A percentile compares a stretch with the other conserved stretches of the same genome.
These are phyloP conservation scores for Trichomonascaceae sp. DNA, from an alignment of 1,139 yeast species.

Conservation along the genomic window DNA sequence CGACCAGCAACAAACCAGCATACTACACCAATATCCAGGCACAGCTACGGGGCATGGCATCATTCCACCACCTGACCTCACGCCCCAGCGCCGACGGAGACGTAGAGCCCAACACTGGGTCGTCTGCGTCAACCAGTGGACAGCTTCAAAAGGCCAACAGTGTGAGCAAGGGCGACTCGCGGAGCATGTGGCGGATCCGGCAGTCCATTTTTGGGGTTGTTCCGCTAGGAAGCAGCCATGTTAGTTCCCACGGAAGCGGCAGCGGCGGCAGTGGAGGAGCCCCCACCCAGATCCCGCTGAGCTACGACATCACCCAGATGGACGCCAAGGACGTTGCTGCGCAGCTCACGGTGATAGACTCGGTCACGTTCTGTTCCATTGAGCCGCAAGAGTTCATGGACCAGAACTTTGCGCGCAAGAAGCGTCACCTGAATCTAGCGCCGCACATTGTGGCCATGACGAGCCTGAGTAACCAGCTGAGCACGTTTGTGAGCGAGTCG, in stretches of 20 bases:
- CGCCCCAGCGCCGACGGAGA: not conserved
- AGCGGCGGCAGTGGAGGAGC: not conserved
- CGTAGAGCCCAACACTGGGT: not conserved
- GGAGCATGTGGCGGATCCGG: not conserved
- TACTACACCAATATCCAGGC: not conserved
- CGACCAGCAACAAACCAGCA: not conserved
- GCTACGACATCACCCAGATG: constrained; percentile 34
- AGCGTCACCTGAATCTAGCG: constrained; percentile 45
- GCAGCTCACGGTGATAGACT: constrained; percentile 73
- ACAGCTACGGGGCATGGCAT: not conserved
- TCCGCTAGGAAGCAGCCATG: too few relatives aligned
- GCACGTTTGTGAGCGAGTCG: constrained; percentile 75
- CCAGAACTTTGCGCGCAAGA: constrained; percentile 55
- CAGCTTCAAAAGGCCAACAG: too few relatives aligned
- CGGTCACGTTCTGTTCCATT: constrained; percentile 52
- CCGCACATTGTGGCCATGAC: constrained; percentile 65
- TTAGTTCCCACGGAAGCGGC: not conserved
- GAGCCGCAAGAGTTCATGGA: constrained; percentile 63
- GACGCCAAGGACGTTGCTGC: constrained; percentile 76
- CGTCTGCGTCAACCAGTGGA: not conserved
- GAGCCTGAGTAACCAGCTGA: constrained; percentile 62
- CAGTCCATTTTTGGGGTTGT: too few relatives aligned
- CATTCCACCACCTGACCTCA: too few relatives aligned
- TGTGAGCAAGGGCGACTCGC: not conserved
- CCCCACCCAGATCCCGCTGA: not conserved